These are phyloP conservation scores for Podospora bellae-mahoneyi DNA, from an alignment of 495 filamentous ascomycete species.

Conservation along the genomic window DNA sequence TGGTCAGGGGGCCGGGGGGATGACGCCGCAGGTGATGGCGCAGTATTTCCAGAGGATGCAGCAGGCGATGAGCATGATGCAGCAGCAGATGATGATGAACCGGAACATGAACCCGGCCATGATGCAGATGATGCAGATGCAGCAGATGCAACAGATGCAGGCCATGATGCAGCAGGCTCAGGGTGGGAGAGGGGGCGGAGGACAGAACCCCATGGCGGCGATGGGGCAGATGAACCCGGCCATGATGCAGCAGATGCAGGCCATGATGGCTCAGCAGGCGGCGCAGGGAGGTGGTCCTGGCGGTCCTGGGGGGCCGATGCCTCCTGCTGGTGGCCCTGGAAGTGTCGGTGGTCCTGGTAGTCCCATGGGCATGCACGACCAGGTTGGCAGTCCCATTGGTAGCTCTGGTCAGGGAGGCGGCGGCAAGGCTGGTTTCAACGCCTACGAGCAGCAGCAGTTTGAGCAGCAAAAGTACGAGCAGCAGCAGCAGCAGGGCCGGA, in stretches of 20 bases:
- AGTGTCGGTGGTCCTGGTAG: constrained; percentile 30
- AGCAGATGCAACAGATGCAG: constrained; percentile 83
- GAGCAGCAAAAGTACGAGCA: constrained; percentile 87
- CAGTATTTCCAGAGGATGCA: constrained; percentile 98
- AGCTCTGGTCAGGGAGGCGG: neutral
- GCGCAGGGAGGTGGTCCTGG: constrained; percentile 46
- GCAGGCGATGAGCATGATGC: constrained; percentile 91
- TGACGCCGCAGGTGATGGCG: constrained; percentile 96
- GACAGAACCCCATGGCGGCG: constrained; percentile 43
- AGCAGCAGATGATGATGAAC: constrained; percentile 71
- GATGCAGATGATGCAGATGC: constrained; percentile 61
- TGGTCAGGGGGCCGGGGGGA: constrained; percentile 45
- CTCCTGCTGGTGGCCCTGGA: constrained; percentile 36
- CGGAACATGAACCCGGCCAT: constrained; percentile 63
- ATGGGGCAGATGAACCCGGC: constrained; percentile 67
- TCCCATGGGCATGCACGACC: constrained; percentile 10
- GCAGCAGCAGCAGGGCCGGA: constrained; percentile 44
- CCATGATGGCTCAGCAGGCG: constrained; percentile 69
- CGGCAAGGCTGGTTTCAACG: constrained; percentile 27
- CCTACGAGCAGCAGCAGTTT: constrained; percentile 63
- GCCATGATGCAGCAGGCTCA: constrained; percentile 35
- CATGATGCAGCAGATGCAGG: constrained; percentile 86
- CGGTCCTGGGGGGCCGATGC: constrained; percentile 31
- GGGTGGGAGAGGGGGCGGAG: constrained; percentile 32
- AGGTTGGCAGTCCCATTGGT: constrained; percentile 7